These are phyloP conservation scores for Pythium brachiatum DNA, from an alignment of 352 stramenopile genomes.

Conservation along the genomic window DNA sequence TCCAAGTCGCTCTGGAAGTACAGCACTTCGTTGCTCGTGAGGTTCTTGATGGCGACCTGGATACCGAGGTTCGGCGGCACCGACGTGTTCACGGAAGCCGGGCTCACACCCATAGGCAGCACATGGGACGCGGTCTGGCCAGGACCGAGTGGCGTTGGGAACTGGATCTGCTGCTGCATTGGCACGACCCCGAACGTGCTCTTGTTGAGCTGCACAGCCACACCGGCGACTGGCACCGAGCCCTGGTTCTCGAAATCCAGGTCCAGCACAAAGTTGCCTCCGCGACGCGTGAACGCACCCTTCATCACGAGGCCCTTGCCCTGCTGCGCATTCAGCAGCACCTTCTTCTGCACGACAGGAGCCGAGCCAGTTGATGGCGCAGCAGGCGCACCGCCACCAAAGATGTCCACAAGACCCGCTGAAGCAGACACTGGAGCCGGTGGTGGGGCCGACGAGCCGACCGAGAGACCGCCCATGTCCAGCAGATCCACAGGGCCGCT, in stretches of 20 bases:
- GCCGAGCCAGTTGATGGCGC: constrained; percentile 31
- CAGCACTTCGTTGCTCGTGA: constrained; percentile 90
- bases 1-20: constrained; percentile 96
- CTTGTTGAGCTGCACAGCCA: constrained; percentile 98
- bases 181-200: constrained; percentile 96
- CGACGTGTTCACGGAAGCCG: constrained; percentile 68
- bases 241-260: constrained; percentile 89
- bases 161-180: constrained; percentile 88
- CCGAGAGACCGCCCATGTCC: constrained; percentile 84
- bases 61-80: constrained; percentile 81
- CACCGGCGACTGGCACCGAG: constrained; percentile 75
- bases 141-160: constrained; percentile 54
- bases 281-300: constrained; percentile 61
- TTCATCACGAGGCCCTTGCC: constrained; percentile 91
- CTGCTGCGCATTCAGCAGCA: constrained; percentile 72
- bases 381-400: constrained; percentile 46
- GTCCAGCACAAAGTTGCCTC: constrained; percentile 66
- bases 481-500: constrained; percentile 60
- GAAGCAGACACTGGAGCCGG: constrained; percentile 29
- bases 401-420: constrained; percentile 79
- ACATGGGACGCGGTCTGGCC: constrained; percentile 78
- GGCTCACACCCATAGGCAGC: constrained; percentile 77
- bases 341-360: constrained; percentile 53
- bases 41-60: constrained; percentile 98
- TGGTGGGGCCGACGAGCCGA: constrained; percentile 46